A percentile compares a stretch with the other conserved stretches of the same genome.
Conservation (phyloP, 148 eudicot species). For the Vaccinium myrtillus region DNA sequence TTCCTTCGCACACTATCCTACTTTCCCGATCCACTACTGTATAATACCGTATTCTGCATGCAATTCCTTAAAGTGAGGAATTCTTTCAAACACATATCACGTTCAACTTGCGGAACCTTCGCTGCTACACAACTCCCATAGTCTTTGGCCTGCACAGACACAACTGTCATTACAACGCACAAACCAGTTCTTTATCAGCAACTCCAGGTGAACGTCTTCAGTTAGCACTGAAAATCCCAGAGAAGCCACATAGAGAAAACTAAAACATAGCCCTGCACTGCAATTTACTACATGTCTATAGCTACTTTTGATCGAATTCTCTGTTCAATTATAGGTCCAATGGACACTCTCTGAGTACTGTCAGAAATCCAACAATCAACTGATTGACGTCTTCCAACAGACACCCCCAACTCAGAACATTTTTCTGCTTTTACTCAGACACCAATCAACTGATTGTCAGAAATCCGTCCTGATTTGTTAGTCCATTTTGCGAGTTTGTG, state of each 20-base stretch:
- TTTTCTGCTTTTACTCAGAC: background rate
- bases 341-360: background rate
- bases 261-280: background rate
- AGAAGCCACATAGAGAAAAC: background rate
- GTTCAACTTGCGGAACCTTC: constrained; percentile 89
- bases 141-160: constrained; percentile 66
- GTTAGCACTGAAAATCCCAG: background rate
- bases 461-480: too few relatives aligned
- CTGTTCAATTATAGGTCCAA: background rate
- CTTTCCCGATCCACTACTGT: background rate
- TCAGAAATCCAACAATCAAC: background rate
- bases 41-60: constrained; percentile 81
- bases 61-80: constrained; percentile 72
- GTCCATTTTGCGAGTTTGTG: too few relatives aligned
- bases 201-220: background rate
- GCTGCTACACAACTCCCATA: constrained; percentile 89
- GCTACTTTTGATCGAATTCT: background rate
- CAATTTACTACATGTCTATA: background rate
- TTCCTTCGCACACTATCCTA: background rate
- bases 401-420: background rate
- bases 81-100: constrained; percentile 90
- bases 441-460: too few relatives aligned
- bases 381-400: background rate
- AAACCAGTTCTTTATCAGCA: background rate
- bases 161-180: background rate